Evolutionary conservation across 345 rosid genomes (phyloP), one percentile per base, ranked within the genome.

Genomic region (Bretschneidera sinensis): DNA sequence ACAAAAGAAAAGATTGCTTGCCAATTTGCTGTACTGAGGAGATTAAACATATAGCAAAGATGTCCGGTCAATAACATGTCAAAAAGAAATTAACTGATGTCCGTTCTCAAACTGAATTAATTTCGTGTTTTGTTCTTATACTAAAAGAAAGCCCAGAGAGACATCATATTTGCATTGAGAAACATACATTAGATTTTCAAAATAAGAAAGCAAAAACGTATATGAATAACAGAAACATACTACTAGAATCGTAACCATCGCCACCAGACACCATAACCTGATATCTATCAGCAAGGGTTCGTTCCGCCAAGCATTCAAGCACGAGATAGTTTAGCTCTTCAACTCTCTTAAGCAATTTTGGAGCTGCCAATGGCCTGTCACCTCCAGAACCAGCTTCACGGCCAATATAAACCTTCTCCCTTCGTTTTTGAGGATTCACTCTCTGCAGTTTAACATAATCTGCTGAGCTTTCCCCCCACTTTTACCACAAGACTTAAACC

Each of bases 351-450:
- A 92, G 96, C 81, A 92, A 67, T 80, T 83, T 92, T 20, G 82
- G 82, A 39, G 96, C 96, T 0, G 91, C 92, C 51, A 61, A 5
- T 48, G 95, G 89, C 66, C 98, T 76, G 78, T 89, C 92, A 16
- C 98, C 95, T 31, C 80, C 91, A 71, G 89, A 92, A 43, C 96
- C 95, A 71, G 98, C 96, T n/a, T 96, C 96, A 61, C 98, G 89
- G 39, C 98, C 98, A 23, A 89, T 74, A 70, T 62, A 76, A 24
- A 89, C 92, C 69, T 77, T 79, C 24, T 87, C 86, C 61, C 73
- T 78, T 35, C 88, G 71, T 65, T 82, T 81, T 55, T 43, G 59
- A n/a, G 86, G 89, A 56, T 79, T 79, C 62, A 50, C 67, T 67
- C 96, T 75, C 98, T 92, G 85, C 80, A 76, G 33, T 47, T 52